A percentile compares a stretch with the other conserved stretches of the same genome.
phyloP scores from a whole-genome alignment of 2,329 filamentous ascomycete species.

The Diaporthe velutina region DNA sequence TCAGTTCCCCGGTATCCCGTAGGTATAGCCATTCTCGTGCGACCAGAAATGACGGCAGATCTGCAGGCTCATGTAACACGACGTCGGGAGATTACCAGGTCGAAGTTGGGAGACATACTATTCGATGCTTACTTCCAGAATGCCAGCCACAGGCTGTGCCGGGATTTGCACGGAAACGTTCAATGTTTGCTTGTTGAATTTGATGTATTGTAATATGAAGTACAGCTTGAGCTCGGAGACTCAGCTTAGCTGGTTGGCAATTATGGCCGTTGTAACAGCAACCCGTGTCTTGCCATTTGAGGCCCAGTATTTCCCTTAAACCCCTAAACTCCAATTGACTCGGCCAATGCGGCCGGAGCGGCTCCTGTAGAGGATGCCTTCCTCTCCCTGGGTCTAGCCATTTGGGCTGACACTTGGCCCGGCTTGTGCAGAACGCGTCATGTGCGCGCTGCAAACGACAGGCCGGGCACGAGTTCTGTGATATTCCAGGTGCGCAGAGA shows the following conservation, averaged over 20 bases:
- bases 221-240: background rate
- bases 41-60: background rate
- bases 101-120: background rate
- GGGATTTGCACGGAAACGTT: background rate
- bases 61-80: background rate
- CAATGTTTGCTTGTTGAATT: background rate
- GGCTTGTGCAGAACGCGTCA: constrained; percentile 12
- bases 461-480: background rate
- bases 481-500: constrained; percentile 18
- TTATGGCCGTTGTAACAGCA: constrained; percentile 8
- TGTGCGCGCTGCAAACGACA: constrained; percentile 11
- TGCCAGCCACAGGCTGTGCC: background rate
- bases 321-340: constrained; percentile 10
- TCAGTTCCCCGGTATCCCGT: background rate
- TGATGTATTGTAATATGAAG: constrained; percentile 15
- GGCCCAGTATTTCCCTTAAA: background rate
- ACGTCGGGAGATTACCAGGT: background rate
- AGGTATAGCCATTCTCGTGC: background rate
- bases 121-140: background rate
- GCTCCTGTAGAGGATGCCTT: constrained; percentile 12
- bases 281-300: constrained; percentile 1
- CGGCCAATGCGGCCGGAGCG: constrained; percentile 10
- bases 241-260: constrained; percentile 17
- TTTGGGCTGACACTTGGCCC: constrained; percentile 2
- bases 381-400: constrained; percentile 1